These are phyloP conservation scores for Quercus wislizeni DNA, from an alignment of 306 rosid genomes.

Conservation along the genomic window DNA sequence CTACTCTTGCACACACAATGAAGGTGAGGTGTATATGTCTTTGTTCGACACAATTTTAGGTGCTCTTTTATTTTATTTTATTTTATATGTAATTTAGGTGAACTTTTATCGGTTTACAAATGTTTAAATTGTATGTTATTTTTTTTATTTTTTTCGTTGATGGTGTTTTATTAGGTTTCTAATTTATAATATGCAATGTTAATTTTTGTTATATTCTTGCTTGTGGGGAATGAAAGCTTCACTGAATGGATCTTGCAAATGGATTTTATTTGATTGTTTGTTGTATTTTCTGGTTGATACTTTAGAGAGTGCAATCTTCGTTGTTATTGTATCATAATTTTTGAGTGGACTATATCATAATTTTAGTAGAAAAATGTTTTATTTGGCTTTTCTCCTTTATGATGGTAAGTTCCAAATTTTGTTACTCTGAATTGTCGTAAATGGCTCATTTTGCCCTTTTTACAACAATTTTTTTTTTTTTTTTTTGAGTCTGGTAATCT, in stretches of 20 bases:
- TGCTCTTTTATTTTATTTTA: not conserved
- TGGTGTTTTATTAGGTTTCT: not conserved
- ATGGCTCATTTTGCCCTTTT: not conserved
- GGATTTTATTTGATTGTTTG: not conserved
- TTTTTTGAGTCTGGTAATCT: not conserved
- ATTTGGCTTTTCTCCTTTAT: not conserved
- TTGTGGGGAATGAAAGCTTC: not conserved
- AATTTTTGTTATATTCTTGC: not conserved
- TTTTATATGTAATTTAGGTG: not conserved
- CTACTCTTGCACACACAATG: constrained; percentile 86
- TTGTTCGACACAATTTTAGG: constrained; percentile 9
- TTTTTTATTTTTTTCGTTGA: not conserved
- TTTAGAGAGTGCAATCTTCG: not conserved
- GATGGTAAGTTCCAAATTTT: not conserved
- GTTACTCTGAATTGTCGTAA: not conserved
- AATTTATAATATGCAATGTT: not conserved
- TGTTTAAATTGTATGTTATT: not conserved
- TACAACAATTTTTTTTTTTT: not conserved
- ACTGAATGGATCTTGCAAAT: not conserved
- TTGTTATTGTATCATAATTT: not conserved
- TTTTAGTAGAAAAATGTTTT: not conserved
- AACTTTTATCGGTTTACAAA: not conserved
- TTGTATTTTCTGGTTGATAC: not conserved
- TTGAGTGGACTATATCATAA: not conserved
- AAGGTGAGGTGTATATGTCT: constrained; percentile 49